phyloP scores from a whole-genome alignment of 805 yeast species.

The Hanseniaspora taiwanica region DNA sequence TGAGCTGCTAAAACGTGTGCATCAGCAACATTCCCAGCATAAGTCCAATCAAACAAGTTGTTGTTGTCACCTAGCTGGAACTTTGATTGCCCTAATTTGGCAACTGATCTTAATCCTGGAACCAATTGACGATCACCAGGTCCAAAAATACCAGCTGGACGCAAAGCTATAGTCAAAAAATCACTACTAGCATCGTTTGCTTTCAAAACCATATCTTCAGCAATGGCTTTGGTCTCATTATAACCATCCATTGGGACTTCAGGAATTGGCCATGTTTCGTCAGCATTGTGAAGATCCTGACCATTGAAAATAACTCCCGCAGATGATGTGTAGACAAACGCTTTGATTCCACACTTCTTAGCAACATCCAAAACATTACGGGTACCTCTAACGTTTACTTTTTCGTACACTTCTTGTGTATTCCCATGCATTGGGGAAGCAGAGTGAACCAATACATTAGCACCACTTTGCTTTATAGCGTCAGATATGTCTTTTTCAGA shows the following conservation, averaged over 20 bases:
- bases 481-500: conserved; percentile 48
- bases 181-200: conserved; percentile 48
- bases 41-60: conserved; percentile 92
- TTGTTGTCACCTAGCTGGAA: conserved; percentile 92
- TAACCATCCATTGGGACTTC: conserved; percentile 90
- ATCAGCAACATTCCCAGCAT: conserved; percentile 96
- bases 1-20: conserved; percentile 89
- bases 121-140: conserved; percentile 97
- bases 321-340: conserved; percentile 86
- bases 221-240: conserved; percentile 86
- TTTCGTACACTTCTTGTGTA: conserved; percentile 67
- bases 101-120: conserved; percentile 80
- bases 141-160: conserved; percentile 98
- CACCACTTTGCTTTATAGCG: conserved; percentile 46
- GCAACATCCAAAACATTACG: conserved; percentile 56
- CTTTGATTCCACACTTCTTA: conserved; percentile 34
- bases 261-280: conserved; percentile 91
- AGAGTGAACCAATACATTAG: conserved; percentile 79
- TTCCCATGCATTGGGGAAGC: conserved; percentile 95
- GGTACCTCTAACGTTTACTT: conserved; percentile 88
- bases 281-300: conserved; percentile 80
- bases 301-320: conserved; percentile 98
- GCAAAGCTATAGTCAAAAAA: conserved; percentile 67
- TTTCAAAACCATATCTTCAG: conserved; percentile 67
- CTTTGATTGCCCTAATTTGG: conserved; percentile 72